Evolutionary conservation across 805 yeast genomes (phyloP).

Genomic region (Candida coquimbonensis): DNA sequence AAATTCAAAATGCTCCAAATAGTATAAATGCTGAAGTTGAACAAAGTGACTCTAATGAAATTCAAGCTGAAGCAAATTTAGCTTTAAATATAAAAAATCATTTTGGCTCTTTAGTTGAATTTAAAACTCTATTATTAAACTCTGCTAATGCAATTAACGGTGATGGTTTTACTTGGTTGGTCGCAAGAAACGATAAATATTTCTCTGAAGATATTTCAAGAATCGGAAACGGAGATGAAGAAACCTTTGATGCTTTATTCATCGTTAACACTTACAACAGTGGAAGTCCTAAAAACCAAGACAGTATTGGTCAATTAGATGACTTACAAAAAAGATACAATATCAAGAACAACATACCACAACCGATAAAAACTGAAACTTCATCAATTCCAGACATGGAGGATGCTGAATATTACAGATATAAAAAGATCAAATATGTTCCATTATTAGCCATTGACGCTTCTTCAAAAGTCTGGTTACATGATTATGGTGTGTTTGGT

Average conservation of each 20-base stretch:
- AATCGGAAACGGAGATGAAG: not conserved
- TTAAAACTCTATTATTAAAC: slow-evolving; percentile 60
- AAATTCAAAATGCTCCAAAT: slow-evolving; percentile 23
- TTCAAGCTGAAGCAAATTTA: not conserved
- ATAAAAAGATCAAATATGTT: slow-evolving; percentile 26
- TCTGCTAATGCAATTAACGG: slow-evolving; percentile 74
- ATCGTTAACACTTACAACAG: slow-evolving; percentile 82
- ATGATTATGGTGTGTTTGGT: slow-evolving; percentile 76
- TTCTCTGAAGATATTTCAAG: slow-evolving; percentile 6
- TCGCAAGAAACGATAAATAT: slow-evolving; percentile 39
- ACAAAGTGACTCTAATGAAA: too few relatives aligned
- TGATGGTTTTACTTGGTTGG: slow-evolving; percentile 87
- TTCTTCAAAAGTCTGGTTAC: slow-evolving; percentile 60
- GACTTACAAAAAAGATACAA: slow-evolving; percentile 11
- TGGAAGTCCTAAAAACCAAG: slow-evolving; percentile 69
- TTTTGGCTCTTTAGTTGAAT: slow-evolving; percentile 71
- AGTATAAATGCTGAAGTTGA: too few relatives aligned
- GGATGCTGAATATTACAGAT: slow-evolving; percentile 31
- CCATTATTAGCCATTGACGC: slow-evolving; percentile 70
- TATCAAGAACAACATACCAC: slow-evolving; percentile 11
- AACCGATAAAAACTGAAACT: slow-evolving; percentile 10
- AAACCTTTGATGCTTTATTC: slow-evolving; percentile 42
- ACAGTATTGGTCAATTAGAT: slow-evolving; percentile 39
- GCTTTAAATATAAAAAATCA: slow-evolving; percentile 43
- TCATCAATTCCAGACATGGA: slow-evolving; percentile 24